Evolutionary conservation across 805 yeast genomes (phyloP), one percentile per base, ranked within the genome.

Genomic region (Saturnispora quitensis): DNA sequence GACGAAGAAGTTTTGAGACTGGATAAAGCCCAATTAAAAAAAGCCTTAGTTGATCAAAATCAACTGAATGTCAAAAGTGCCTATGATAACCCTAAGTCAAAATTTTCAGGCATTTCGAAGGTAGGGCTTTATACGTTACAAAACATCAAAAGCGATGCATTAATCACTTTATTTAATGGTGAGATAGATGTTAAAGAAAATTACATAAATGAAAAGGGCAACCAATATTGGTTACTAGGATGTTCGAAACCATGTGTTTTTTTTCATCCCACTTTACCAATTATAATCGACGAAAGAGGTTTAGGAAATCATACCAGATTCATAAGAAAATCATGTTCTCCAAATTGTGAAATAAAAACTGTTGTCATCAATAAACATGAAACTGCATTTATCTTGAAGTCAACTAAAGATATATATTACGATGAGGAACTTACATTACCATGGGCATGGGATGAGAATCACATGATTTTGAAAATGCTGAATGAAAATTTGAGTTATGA

Each of bases 391-490:
- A 71, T 79, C 8, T 72, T 87, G 9, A 71, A 71, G 28, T 78
- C 96, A 0, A 65, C 74, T 1, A 74, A 71, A 46, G 77, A 78
- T 2, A 77, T 90, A 27, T 71, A 73, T 48, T 66, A 73, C 9
- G 89, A 81, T n/a, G 78, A 81, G 40, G 97, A 90, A 62, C 67
- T 91, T 20, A 76, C 90, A 0, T 66, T 89, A 9, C 78, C 82
- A 2, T 91, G 98, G 98, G 87, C 84, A 54, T 91, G 97, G 96
- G 96, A 89, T 62, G 62, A 67, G 3, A 56, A 70, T 17, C 96
- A 89, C 63, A 96, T 97, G 2, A 85, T 89, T 38, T 68, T 71
- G 50, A 73, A 74, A 56, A 67, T 85, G 50, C 71, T 76, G 25
- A 50, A 55, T 13, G 65, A 69, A 25, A 70, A 75, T n/a, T 64